Percentiles rank a stretch among this genome's conserved stretches.
Conservation (phyloP, 208 protist genomes). For the Trypanosoma vivax region DNA sequence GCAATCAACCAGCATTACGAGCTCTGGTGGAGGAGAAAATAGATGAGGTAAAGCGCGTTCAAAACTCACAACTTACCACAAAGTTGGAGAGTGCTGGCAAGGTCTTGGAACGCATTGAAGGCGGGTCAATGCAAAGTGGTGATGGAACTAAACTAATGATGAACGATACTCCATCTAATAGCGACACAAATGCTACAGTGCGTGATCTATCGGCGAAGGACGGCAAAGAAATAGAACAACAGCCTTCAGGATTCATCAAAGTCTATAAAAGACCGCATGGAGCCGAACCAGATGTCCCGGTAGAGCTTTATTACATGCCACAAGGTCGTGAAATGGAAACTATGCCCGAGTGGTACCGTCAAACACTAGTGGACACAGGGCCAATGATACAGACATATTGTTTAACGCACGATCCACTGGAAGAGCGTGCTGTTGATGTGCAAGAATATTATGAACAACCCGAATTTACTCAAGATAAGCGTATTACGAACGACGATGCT, state of each 20-base stretch:
- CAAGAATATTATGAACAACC: conserved; percentile 66
- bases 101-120: conserved; percentile 17
- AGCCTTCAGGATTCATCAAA: conserved; percentile 39
- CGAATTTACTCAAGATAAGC: conserved; percentile 38
- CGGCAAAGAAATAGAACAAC: background rate
- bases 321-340: conserved; percentile 41
- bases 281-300: conserved; percentile 63
- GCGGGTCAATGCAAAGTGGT: background rate
- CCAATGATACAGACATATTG: conserved; percentile 73
- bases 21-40: conserved; percentile 70
- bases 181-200: background rate
- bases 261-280: conserved; percentile 41
- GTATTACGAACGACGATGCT: conserved; percentile 76
- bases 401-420: conserved; percentile 76
- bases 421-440: conserved; percentile 20
- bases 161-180: background rate
- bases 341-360: conserved; percentile 79
- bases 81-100: background rate
- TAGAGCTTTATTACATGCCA: conserved; percentile 65
- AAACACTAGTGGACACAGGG: conserved; percentile 69
- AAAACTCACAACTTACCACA: conserved; percentile 15
- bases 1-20: conserved; percentile 52
- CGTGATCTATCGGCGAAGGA: background rate
- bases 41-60: conserved; percentile 42
- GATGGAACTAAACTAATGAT: background rate